phyloP scores from a whole-genome alignment of 345 rosid genomes.

The Punica granatum region DNA sequence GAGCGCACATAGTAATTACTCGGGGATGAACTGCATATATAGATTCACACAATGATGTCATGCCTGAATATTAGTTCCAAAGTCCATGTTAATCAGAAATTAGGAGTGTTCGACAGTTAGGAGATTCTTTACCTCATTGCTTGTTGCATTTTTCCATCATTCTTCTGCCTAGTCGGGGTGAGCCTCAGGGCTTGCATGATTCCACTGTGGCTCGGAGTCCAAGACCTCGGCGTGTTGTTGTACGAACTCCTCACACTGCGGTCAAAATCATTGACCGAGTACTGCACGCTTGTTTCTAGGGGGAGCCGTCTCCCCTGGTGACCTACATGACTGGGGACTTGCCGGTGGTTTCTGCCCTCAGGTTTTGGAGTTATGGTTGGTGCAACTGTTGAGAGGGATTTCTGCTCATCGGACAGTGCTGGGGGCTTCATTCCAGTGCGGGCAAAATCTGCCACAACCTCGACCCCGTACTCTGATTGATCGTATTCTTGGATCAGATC shows the following conservation, averaged over 20 bases:
- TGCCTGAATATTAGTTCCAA: background rate
- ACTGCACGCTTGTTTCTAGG: slow-evolving; percentile 17
- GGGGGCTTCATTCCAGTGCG: slow-evolving; percentile 49
- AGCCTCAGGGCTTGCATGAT: slow-evolving; percentile 32
- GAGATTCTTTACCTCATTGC: slow-evolving; percentile 32
- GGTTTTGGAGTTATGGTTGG: slow-evolving; percentile 24
- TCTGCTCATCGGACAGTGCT: slow-evolving; percentile 21
- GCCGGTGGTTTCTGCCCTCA: slow-evolving; percentile 6
- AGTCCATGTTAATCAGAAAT: slow-evolving; percentile 4
- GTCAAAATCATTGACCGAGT: slow-evolving; percentile 23
- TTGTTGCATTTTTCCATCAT: slow-evolving; percentile 18
- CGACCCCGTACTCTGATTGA: slow-evolving; percentile 46
- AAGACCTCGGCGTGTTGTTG: slow-evolving; percentile 31
- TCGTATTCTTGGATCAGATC: slow-evolving; percentile 60
- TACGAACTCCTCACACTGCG: slow-evolving; percentile 45
- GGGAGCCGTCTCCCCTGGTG: slow-evolving; percentile 19
- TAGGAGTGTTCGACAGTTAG: slow-evolving; percentile 12
- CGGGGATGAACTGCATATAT: slow-evolving; percentile 35
- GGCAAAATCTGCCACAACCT: slow-evolving; percentile 42
- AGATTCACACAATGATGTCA: background rate
- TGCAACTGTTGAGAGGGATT: slow-evolving; percentile 20
- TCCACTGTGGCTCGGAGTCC: slow-evolving; percentile 41
- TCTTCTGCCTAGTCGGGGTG: slow-evolving; percentile 35
- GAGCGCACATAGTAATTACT: slow-evolving; percentile 33
- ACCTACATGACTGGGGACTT: slow-evolving; percentile 2